These are phyloP conservation scores for Ganoderma lingzhi DNA, from an alignment of 1,284 basidiomycete genomes.

Conservation along the genomic window DNA sequence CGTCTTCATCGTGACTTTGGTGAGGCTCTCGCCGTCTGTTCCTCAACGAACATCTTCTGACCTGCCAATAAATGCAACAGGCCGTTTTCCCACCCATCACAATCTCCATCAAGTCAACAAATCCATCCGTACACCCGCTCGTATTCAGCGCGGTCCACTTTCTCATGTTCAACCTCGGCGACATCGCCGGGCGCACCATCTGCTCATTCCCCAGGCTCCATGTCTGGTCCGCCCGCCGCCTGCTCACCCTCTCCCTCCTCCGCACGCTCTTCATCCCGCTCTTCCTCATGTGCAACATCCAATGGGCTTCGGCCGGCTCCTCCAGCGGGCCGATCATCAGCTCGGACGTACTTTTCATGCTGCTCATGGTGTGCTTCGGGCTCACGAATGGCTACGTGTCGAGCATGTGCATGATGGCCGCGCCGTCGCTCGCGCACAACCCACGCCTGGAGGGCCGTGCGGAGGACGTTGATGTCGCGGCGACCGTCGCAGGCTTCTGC, in stretches of 20 bases:
- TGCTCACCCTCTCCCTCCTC: slow-evolving; percentile 69
- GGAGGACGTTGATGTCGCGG: slow-evolving; percentile 86
- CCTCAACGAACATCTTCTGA: neutral
- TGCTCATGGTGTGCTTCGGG: slow-evolving; percentile 78
- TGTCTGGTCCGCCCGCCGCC: slow-evolving; percentile 70
- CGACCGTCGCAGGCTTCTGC: slow-evolving; percentile 82
- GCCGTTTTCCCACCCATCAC: slow-evolving; percentile 89
- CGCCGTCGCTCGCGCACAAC: slow-evolving; percentile 78
- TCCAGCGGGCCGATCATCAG: slow-evolving; percentile 59
- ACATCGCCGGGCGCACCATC: slow-evolving; percentile 79
- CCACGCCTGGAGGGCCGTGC: slow-evolving; percentile 64
- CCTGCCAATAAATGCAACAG: slow-evolving; percentile 51
- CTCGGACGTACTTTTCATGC: slow-evolving; percentile 80
- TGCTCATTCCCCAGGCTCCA: slow-evolving; percentile 73
- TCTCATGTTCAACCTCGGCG: slow-evolving; percentile 78
- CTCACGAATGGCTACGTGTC: slow-evolving; percentile 80
- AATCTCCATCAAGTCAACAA: slow-evolving; percentile 73
- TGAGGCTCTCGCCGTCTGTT: slow-evolving; percentile 46
- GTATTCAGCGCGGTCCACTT: slow-evolving; percentile 79
- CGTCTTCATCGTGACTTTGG: slow-evolving; percentile 83
- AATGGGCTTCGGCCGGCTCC: slow-evolving; percentile 48
- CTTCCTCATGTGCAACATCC: slow-evolving; percentile 86
- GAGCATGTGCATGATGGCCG: slow-evolving; percentile 76
- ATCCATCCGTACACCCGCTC: slow-evolving; percentile 63
- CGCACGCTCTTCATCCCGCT: slow-evolving; percentile 85